Base-by-base conservation (phyloP, 768 basidiomycete genomes). In the Pleurotus djamor region DNA sequence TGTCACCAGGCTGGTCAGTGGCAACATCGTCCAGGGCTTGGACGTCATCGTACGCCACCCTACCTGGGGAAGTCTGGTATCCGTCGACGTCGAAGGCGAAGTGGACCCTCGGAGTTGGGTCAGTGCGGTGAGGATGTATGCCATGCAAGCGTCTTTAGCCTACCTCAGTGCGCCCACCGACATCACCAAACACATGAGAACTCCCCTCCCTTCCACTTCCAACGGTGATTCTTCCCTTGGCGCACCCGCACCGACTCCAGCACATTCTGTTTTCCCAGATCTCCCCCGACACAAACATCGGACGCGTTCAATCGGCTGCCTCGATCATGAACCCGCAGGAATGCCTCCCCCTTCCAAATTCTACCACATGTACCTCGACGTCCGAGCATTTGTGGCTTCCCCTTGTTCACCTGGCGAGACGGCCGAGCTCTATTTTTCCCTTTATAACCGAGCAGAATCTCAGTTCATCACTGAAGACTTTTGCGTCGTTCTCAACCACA, bases 21-120 rank as follows among this genome's bases (percentile, higher is more conserved):
- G 94, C 35, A 98, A 98, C 69, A 81, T 98, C 59, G 87, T 91
- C 2, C 96, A 98, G 69, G 92, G 90, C 5, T 74, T 98, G 49
- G 96, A 98, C 66, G 87, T 98, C 61, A 95, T 98, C 65, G 96
- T 98, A n/a, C 83, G 96, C 17, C 94, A 98, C 76, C 92, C 96
- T 33, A 87, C 84, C 2, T 93, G 91, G 83, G 96, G 96, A 33
- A 89, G 86, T 4, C 80, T 98, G 21, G 92, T 95, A 36, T 89
- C 88, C 2, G 90, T 94, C n/a, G 94, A 96, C 65, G 85, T 91
- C 14, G 91, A 94, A 65, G 89, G 89, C 52, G 91, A 91, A 58
- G 77, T 87, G 41, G 92, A 95, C 69, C 76, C 82, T 14, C 81
- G 89, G 51, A 93, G 87, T 68, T 94, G 92, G 93, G 83, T 93